Base-by-base conservation (phyloP, 2,329 filamentous ascomycete species). In the Malbranchea zuffiana region DNA sequence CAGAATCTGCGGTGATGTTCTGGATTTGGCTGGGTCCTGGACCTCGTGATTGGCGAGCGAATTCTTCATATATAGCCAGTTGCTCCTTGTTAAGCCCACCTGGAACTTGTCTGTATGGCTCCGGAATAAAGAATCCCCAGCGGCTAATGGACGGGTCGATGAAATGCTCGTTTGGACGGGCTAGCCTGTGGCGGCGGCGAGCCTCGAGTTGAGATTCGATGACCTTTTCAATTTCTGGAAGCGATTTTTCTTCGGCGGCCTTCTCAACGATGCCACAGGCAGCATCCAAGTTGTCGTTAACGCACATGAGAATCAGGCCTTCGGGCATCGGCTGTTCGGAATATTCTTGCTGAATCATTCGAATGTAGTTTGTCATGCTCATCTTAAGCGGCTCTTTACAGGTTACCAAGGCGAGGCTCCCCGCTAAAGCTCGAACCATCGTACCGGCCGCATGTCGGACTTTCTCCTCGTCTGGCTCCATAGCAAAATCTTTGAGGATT, bases 291-390 rank as follows among this genome's bases (percentile, higher is more conserved):
- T 98, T 98, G 47, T 92, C 88, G 57, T 96, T 98, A 43, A 98
- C 88, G 60, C 92, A 96, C 84, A 98, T 95, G 39, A 96, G 75
- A 43, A 98, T 90, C 20, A 90, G 83, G 5, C 90, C 90, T 62
- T 98, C 90, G 0, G 90, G 85, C 44, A 98, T 72, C 11, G 83
- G 82, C 49, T 80, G 75, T 36, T 76, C 71, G 2, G 70, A 71
- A 26, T 74, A 63, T 34, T 74, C 72, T 40, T 72, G 67, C 36
- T 84, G 81, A 37, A 84, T 78, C 24, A 93, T 72, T n/a, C 90
- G 81, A 58, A 98, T 86, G 55, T 96, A 93, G 61, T 96, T 98
- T 37, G 82, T 92, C 60, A 98, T 93, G 62, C 92, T 96, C 59
- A 92, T 90, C 43, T 90, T 78, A 11, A 98, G 69, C 11, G 90